Percentiles rank a stretch among this genome's conserved stretches.
These are phyloP conservation scores for Venturiaceae sp. DNA, from an alignment of 2,329 filamentous ascomycete species.

Conservation along the genomic window DNA sequence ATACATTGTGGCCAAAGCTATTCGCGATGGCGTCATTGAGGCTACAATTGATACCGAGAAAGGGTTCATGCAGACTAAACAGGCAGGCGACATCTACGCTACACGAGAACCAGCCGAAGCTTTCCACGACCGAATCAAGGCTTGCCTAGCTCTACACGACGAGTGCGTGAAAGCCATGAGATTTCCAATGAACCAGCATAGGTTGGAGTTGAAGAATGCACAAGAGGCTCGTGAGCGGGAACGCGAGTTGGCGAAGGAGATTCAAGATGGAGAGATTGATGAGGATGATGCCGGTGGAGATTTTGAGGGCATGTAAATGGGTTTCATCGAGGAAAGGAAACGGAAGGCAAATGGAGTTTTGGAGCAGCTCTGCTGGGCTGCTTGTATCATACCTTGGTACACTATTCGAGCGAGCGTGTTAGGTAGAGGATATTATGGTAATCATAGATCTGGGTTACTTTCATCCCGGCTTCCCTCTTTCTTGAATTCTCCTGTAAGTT, in stretches of 20 bases:
- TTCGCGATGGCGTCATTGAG: conserved; percentile 93
- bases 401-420: too few species aligned
- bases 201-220: conserved; percentile 92
- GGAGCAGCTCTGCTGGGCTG: too few species aligned
- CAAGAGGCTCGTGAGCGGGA: conserved; percentile 97
- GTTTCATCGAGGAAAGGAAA: not conserved
- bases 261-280: conserved; percentile 93
- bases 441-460: too few species aligned
- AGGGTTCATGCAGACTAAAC: conserved; percentile 95
- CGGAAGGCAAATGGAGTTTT: too few species aligned
- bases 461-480: too few species aligned
- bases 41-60: conserved; percentile 81
- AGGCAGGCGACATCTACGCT: conserved; percentile 87
- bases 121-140: conserved; percentile 92
- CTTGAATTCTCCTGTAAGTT: too few species aligned
- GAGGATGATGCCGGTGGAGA: conserved; percentile 93
- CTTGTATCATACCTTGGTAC: too few species aligned
- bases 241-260: conserved; percentile 96
- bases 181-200: conserved; percentile 98
- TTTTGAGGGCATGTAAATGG: conserved; percentile 80
- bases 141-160: conserved; percentile 85
- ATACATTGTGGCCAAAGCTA: conserved; percentile 98
- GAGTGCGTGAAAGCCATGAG: conserved; percentile 99
- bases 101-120: conserved; percentile 93
- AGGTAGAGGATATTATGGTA: too few species aligned